Percentiles rank a stretch among this genome's conserved stretches.
Evolutionary conservation across 1,139 yeast species (phyloP).

Genomic region (Saccharomyces hybrid): DNA sequence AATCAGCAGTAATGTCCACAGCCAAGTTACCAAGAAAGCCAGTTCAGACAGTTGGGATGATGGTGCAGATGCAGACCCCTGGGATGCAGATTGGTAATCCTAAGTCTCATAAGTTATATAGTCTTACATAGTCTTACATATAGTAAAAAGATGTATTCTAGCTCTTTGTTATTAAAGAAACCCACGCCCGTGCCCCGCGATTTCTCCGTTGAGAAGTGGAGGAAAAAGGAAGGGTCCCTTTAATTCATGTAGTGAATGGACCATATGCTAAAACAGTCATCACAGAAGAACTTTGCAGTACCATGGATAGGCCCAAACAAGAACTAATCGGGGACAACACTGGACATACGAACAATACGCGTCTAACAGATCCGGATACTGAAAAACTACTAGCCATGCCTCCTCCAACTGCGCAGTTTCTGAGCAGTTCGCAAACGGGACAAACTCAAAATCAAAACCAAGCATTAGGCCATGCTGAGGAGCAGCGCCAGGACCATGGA

Average conservation of each 20-base stretch:
- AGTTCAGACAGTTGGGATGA: not conserved
- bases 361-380: constrained; percentile 5
- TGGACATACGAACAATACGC: not conserved
- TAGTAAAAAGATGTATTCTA: not conserved
- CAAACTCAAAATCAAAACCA: constrained; percentile 1
- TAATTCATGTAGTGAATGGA: not conserved
- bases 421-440: not conserved
- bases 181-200: not conserved
- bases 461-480: not conserved
- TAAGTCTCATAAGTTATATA: no score
- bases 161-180: not conserved
- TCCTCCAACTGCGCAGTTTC: constrained; percentile 7
- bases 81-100: not conserved
- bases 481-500: constrained; percentile 2
- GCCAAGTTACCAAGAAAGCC: not conserved
- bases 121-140: not conserved
- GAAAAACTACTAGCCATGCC: constrained; percentile 12
- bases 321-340: not conserved
- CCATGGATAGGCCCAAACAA: not conserved
- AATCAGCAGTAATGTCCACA: not conserved
- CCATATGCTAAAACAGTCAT: not conserved
- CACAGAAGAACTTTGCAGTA: not conserved
- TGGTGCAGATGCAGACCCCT: not conserved
- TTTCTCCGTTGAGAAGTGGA: not conserved
- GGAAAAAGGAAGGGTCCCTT: not conserved